Evolutionary conservation across 1,284 basidiomycete genomes (phyloP), one percentile per base, ranked within the genome.

Genomic region (Pyrrhoderma lamaoense): DNA sequence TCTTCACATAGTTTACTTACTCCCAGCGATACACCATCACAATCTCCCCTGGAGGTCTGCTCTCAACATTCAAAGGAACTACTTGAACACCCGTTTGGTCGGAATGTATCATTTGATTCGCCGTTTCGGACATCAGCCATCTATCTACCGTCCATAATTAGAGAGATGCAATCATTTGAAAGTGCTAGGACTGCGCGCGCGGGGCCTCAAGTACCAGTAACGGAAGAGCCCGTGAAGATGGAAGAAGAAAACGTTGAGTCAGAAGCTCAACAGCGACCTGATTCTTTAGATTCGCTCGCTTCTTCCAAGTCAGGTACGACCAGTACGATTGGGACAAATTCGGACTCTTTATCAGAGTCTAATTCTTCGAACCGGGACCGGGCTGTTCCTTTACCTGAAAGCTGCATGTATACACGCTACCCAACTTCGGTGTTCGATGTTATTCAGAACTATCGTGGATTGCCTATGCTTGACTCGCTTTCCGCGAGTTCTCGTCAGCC

Each of bases 151-250:
- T 78, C 75, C 2, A 68, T 71, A 38, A 62, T 89, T 36, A 80
- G 86, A 16, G 83, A 83, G 62, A 83, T 89, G 79, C 84, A 88
- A 58, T 86, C 83, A 0, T 90, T 89, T 59, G 87, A 89, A 58
- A 88, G 84, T 2, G 80, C 79, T 0, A 64, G 85, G 45, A 90
- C 87, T 0, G 85, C 85, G 0, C 74, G 79, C 23, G 83, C 62
- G 45, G 57, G 54, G 53, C 46, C 46, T 44, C 52, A 25, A 52
- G 38, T 40, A 7, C 16, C 16, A 5, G 38, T 40, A 5, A 5
- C 38, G 38, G 38, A 40, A n/a, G 38, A 40, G 14, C 8, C 38
- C 5, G 38, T 40, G 35, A 16, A 37, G 35, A 37, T 11, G 35
- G 11, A 9, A 16, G 56, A 14, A 51, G 56, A 19, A 46, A 52